Conservation (phyloP, 1,139 yeast genomes). For the Lodderomyces oxycetoniae region DNA sequence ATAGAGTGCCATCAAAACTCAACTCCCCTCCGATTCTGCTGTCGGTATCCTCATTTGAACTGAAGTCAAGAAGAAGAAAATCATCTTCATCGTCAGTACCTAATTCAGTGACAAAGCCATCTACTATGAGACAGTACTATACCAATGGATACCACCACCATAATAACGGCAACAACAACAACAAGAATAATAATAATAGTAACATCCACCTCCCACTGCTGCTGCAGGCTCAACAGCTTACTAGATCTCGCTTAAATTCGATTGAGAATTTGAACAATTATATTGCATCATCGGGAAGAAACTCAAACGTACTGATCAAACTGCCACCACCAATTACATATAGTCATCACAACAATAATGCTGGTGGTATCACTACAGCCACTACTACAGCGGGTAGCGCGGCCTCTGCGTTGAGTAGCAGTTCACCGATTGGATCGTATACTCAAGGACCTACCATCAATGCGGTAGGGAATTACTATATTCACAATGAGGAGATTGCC, state of each 20-base stretch:
- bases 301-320: slow-evolving; percentile 32
- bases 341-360: slow-evolving; percentile 3
- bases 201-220: too few relatives aligned
- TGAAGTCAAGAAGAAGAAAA: slow-evolving; percentile 20
- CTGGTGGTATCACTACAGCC: not conserved
- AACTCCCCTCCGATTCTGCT: slow-evolving; percentile 35
- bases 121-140: slow-evolving; percentile 14
- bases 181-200: too few relatives aligned
- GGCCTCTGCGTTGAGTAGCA: slow-evolving; percentile 5
- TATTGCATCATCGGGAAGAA: slow-evolving; percentile 37
- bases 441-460: not conserved
- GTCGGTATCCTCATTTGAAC: slow-evolving; percentile 13
- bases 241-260: slow-evolving; percentile 39
- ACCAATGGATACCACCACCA: slow-evolving; percentile 10
- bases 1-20: slow-evolving; percentile 39
- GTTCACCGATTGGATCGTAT: slow-evolving; percentile 5
- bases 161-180: slow-evolving; percentile 6
- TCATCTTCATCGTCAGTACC: slow-evolving; percentile 13
- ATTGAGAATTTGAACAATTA: slow-evolving; percentile 43
- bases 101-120: slow-evolving; percentile 12
- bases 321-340: slow-evolving; percentile 33
- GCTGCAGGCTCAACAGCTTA: too few relatives aligned
- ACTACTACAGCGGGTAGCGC: slow-evolving; percentile 5
- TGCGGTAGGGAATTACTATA: slow-evolving; percentile 3
- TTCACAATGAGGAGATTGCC: slow-evolving; percentile 12